A percentile compares a stretch with the other conserved stretches of the same genome.
Conservation (phyloP, 1,139 yeast species). For the Pichia sp. region DNA sequence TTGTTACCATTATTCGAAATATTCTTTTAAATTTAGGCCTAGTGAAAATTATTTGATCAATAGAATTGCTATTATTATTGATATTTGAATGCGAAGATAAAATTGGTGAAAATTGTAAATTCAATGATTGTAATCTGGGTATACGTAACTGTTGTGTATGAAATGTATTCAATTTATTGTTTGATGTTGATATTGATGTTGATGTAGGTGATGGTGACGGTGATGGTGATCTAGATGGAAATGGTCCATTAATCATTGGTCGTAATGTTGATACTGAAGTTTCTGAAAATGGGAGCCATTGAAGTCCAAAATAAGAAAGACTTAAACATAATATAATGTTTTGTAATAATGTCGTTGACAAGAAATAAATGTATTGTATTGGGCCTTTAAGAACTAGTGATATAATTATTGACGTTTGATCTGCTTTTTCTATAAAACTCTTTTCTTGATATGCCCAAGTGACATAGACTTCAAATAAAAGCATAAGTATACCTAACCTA, state of each 20-base stretch:
- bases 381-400: slow-evolving; percentile 33
- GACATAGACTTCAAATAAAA: slow-evolving; percentile 84
- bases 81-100: too few species aligned
- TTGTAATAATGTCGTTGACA: slow-evolving; percentile 56
- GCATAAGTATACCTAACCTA: slow-evolving; percentile 54
- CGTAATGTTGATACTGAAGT: not conserved
- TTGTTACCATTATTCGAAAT: slow-evolving; percentile 45
- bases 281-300: slow-evolving; percentile 9
- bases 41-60: not conserved
- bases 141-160: too few species aligned
- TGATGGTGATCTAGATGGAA: not conserved
- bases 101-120: too few species aligned
- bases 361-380: slow-evolving; percentile 62
- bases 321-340: slow-evolving; percentile 47
- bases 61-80: not conserved
- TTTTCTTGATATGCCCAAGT: slow-evolving; percentile 90
- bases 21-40: slow-evolving; percentile 6
- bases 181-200: too few species aligned
- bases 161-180: too few species aligned
- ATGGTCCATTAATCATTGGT: not conserved
- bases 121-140: not conserved
- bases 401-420: slow-evolving; percentile 23
- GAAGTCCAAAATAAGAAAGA: slow-evolving; percentile 33
- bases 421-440: slow-evolving; percentile 28
- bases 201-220: not conserved